phyloP scores from a whole-genome alignment of 2,329 filamentous ascomycete species.

The Colletotrichum tropicicola region DNA sequence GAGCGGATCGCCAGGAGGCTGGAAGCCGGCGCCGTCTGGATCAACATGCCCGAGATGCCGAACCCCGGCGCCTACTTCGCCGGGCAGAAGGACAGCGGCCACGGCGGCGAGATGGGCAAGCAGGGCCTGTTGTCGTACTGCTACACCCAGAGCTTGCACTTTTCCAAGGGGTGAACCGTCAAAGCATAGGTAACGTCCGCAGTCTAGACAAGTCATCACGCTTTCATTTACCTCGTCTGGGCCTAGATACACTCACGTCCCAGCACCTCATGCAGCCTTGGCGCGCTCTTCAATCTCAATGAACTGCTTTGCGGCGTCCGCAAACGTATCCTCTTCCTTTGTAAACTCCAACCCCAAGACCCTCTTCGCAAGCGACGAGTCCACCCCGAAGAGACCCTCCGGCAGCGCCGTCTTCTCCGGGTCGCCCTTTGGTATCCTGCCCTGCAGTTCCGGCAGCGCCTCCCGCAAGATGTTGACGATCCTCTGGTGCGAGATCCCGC shows the following conservation, averaged over 20 bases:
- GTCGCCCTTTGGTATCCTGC: conserved; percentile 32
- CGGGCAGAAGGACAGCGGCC: conserved; percentile 44
- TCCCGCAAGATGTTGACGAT: conserved; percentile 33
- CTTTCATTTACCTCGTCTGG: too few relatives aligned
- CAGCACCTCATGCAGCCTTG: too few relatives aligned
- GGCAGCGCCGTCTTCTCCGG: conserved; percentile 28
- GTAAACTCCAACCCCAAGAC: conserved; percentile 35
- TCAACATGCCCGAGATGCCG: conserved; percentile 54
- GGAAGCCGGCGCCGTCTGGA: conserved; percentile 67
- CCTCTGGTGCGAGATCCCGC: conserved; percentile 32
- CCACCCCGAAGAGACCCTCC: conserved; percentile 31
- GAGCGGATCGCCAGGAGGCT: conserved; percentile 61
- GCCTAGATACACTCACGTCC: too few relatives aligned
- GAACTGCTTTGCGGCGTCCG: conserved; percentile 33
- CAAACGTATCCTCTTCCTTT: conserved; percentile 32
- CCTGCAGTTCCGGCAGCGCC: conserved; percentile 30
- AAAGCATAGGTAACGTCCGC: too few relatives aligned
- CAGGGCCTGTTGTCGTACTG: conserved; percentile 43
- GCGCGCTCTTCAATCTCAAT: conserved; percentile 31
- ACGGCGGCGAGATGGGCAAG: conserved; percentile 43
- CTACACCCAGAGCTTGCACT: conserved; percentile 42
- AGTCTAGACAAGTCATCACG: too few relatives aligned
- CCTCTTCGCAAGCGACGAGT: conserved; percentile 29
- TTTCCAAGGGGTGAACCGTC: conserved; percentile 38
- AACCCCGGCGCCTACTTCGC: conserved; percentile 41